Percentiles rank a stretch among this genome's conserved stretches.
phyloP scores from a whole-genome alignment of 2,329 filamentous ascomycete genomes.

The Triangularia setosa region DNA sequence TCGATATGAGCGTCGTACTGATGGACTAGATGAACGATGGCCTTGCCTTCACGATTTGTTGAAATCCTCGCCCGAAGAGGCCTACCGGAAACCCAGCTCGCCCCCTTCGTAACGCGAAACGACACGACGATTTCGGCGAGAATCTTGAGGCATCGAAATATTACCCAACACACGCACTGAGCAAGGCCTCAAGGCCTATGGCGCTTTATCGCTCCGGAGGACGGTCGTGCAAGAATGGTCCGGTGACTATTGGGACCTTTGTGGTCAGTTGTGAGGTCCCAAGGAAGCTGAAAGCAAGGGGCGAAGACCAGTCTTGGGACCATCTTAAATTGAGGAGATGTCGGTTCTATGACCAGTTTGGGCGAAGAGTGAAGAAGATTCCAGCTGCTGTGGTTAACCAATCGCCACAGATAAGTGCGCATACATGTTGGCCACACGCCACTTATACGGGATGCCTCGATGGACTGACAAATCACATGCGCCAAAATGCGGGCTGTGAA shows the following conservation, averaged over 20 bases:
- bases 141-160: neutral
- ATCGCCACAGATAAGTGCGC: neutral
- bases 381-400: neutral
- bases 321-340: neutral
- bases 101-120: neutral
- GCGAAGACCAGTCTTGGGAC: neutral
- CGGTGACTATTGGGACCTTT: neutral
- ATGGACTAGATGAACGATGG: neutral
- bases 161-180: neutral
- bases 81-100: neutral
- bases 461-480: neutral
- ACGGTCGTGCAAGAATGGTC: neutral
- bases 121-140: neutral
- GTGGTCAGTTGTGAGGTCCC: neutral
- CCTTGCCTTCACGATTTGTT: neutral
- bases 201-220: neutral
- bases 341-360: neutral
- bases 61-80: neutral
- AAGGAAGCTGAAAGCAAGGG: neutral
- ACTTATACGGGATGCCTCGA: neutral
- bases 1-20: neutral
- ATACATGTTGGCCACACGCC: neutral
- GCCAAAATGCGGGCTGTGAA: neutral
- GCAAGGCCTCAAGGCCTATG: neutral
- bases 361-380: neutral